Conservation (phyloP, 108 stramenopile genomes). For the Bacterosira constricta region DNA sequence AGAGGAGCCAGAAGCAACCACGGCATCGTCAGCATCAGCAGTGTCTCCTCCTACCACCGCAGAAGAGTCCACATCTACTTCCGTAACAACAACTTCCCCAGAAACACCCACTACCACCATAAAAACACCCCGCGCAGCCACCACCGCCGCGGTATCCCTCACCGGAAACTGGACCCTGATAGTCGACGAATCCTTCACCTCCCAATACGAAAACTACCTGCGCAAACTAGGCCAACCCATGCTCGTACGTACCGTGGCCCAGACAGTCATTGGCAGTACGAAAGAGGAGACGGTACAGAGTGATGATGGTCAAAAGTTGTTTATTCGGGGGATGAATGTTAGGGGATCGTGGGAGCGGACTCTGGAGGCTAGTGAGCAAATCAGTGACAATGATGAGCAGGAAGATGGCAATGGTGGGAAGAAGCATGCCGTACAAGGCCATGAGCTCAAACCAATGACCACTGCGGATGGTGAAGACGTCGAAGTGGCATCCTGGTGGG, state of each 20-base stretch:
- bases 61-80: too few relatives aligned
- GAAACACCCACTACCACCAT: not conserved
- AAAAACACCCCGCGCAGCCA: not conserved
- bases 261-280: constrained; percentile 67
- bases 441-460: constrained; percentile 43
- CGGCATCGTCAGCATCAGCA: too few relatives aligned
- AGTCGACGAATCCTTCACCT: constrained; percentile 69
- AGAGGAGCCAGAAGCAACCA: too few relatives aligned
- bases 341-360: constrained; percentile 83
- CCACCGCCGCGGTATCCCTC: constrained; percentile 56
- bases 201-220: constrained; percentile 76
- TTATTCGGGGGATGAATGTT: constrained; percentile 68
- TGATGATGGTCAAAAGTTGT: constrained; percentile 57
- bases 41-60: too few relatives aligned
- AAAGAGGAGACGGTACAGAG: constrained; percentile 72
- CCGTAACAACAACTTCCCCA: not conserved
- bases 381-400: not conserved
- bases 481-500: constrained; percentile 82
- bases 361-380: constrained; percentile 47
- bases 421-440: constrained; percentile 37
- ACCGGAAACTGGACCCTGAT: constrained; percentile 76
- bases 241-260: constrained; percentile 71
- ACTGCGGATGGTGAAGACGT: constrained; percentile 79
- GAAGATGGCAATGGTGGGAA: not conserved
- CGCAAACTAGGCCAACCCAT: constrained; percentile 74